Base-by-base conservation (phyloP, 2,329 filamentous ascomycete genomes). In the Pseudogymnoascus sp. region DNA sequence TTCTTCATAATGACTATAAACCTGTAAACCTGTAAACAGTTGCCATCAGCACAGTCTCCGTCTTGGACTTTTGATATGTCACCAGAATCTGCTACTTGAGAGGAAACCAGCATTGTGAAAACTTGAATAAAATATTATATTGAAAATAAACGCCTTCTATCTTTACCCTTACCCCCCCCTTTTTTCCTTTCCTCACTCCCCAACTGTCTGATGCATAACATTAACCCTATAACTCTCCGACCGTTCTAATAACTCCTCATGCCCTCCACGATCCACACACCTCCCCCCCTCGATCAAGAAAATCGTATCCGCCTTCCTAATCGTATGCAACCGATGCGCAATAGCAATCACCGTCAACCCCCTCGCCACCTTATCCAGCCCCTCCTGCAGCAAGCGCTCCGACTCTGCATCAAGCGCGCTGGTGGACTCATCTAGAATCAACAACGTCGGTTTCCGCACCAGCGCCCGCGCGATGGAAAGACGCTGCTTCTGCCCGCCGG, bases 351-450 rank as follows among this genome's bases (percentile, higher is more conserved):
- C 82, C 0, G 83, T 86, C 54, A 83, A 82, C 63, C 74, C 81
- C 25, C 67, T 77, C 2, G 80, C 79, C 0, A 80, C 83, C 65
- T 76, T 79, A 74, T 90, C 85, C 48, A 92, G 77, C 0, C 85
- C 87, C 25, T 88, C 81, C 63, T 90, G 83, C 23, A 96, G 81
- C 8, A 87, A 75, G 5, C 79, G 78, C 61, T 90, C 88, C 61
- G 84, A 88, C 70, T 87, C 86, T 0, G 85, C 83, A 70, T 96
- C 91, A 2, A 96, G 79, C 3, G 88, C 89, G 51, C 87, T 90
- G 0, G 90, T 96, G 23, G 89, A 89, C 78, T 96, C 91, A 70
- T 96, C 92, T 1, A 96, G 80, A 45, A 96, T 83, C 23, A 96
- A 76, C 1, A 95, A 79, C 41, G 86, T 82, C 0, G 91, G 91